Evolutionary conservation across 1,284 basidiomycete species (phyloP).

Genomic region (Sporisorium exsertum): DNA sequence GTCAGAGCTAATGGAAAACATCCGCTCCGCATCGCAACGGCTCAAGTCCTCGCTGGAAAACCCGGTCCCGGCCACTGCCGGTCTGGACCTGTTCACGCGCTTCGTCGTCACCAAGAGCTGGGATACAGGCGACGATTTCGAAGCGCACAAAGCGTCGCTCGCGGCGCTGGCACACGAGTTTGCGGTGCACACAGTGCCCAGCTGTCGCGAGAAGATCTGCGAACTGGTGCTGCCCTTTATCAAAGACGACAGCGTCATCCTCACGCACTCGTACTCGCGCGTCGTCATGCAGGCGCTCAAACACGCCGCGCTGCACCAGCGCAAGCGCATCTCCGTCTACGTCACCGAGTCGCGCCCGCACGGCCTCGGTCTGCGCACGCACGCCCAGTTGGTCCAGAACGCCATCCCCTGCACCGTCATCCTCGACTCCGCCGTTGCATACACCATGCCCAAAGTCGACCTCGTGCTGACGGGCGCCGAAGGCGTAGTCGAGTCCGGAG

Average conservation of each 20-base stretch:
- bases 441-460: conserved; percentile 94
- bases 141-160: conserved; percentile 82
- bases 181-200: conserved; percentile 72
- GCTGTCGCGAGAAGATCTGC: conserved; percentile 88
- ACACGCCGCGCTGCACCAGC: conserved; percentile 77
- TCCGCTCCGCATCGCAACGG: conserved; percentile 79
- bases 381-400: conserved; percentile 72
- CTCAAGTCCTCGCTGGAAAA: conserved; percentile 79
- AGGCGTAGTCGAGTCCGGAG: conserved; percentile 90
- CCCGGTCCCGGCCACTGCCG: conserved; percentile 87
- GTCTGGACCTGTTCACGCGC: conserved; percentile 87
- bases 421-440: conserved; percentile 94
- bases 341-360: conserved; percentile 94
- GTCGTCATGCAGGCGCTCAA: conserved; percentile 94
- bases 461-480: conserved; percentile 96
- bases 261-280: conserved; percentile 94
- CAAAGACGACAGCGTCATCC: conserved; percentile 88
- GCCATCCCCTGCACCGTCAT: conserved; percentile 95
- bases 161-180: conserved; percentile 82
- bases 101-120: conserved; percentile 88
- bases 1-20: conserved; percentile 86
- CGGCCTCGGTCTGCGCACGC: conserved; percentile 72
- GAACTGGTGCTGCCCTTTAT: conserved; percentile 90
- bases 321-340: conserved; percentile 94
- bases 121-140: conserved; percentile 82